phyloP scores from a whole-genome alignment of 2,329 filamentous ascomycete species.

The Cordyceps sp. region DNA sequence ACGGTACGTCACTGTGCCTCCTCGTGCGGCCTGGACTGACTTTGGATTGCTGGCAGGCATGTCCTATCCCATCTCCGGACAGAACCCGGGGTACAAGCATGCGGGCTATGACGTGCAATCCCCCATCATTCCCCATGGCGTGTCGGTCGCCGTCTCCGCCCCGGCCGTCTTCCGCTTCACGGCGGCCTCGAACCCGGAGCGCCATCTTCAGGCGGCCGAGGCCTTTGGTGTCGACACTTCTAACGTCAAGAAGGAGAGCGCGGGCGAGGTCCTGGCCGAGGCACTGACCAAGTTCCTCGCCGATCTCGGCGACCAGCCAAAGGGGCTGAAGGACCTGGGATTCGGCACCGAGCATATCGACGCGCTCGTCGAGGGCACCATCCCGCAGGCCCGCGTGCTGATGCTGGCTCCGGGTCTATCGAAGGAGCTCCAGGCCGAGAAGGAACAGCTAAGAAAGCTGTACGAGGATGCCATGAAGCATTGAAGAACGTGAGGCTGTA shows the following conservation, averaged over 20 bases:
- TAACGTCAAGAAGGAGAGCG: conserved; percentile 75
- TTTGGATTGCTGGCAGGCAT: conserved; percentile 41
- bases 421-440: conserved; percentile 51
- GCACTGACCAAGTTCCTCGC: conserved; percentile 69
- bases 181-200: conserved; percentile 75
- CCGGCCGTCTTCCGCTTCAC: conserved; percentile 93
- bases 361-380: conserved; percentile 77
- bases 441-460: conserved; percentile 50
- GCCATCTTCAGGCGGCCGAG: conserved; percentile 79
- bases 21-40: neutral
- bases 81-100: conserved; percentile 82
- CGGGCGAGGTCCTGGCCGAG: conserved; percentile 75
- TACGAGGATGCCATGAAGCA: conserved; percentile 44
- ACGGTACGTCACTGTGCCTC: conserved; percentile 24
- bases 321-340: conserved; percentile 68
- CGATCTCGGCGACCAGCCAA: conserved; percentile 76
- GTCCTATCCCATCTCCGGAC: conserved; percentile 93
- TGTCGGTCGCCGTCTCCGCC: conserved; percentile 84
- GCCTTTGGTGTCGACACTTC: conserved; percentile 80
- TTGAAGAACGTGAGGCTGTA: conserved; percentile 4
- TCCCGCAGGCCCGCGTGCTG: conserved; percentile 79
- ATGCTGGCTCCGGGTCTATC: conserved; percentile 77
- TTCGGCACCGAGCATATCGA: conserved; percentile 66
- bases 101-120: conserved; percentile 62
- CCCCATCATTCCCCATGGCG: conserved; percentile 86